Evolutionary conservation across 768 basidiomycete species (phyloP), one percentile per base, ranked within the genome.

Genomic region (Hygrocybe punicea): DNA sequence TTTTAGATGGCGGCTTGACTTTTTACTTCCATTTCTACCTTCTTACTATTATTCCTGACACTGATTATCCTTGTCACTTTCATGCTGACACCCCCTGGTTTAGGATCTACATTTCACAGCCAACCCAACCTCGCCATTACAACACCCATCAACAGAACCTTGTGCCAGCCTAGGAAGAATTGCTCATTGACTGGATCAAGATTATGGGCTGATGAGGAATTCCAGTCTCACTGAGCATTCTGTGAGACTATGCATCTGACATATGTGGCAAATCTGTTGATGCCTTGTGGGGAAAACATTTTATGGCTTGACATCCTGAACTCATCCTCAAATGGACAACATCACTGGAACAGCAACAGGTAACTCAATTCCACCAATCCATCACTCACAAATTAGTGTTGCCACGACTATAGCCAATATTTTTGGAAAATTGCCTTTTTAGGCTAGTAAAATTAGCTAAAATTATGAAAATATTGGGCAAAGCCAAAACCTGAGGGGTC

Each of bases 171-270:
- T 58, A 65, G 53, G 69, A 70, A 45, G 46, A 61, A 5, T 59
- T 66, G 14, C 59, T 69, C 9, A 48, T 55, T 19, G 63, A 66
- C 4, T 71, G 69, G 69, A 61, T 60, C 17, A 63, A 62, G 39
- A 57, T 48, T 7, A 51, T 64, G 44, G 63, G 60, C 6, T 46
- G 47, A n/a, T 55, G 60, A 17, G 66, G 63, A 6, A 23, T 66
- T 45, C 69, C 66, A 6, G 13, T 71, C 11, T 56, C 60, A n/a
- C 46, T 44, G 8, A 11, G 50, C 11, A 51, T 58, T 6, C 16
- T 69, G 40, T 8, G 21, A 6, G 53, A 59, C 8, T 58, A 66
- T 59, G 65, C 61, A n/a, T 16, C 46, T 39, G 55, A 33, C n/a
- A 59, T 67, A 35, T 49, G 24, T 40, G 65, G 58, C 13, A 13